Evolutionary conservation across 106 monocot species (phyloP).

Genomic region (Hemerocallis citrina): DNA sequence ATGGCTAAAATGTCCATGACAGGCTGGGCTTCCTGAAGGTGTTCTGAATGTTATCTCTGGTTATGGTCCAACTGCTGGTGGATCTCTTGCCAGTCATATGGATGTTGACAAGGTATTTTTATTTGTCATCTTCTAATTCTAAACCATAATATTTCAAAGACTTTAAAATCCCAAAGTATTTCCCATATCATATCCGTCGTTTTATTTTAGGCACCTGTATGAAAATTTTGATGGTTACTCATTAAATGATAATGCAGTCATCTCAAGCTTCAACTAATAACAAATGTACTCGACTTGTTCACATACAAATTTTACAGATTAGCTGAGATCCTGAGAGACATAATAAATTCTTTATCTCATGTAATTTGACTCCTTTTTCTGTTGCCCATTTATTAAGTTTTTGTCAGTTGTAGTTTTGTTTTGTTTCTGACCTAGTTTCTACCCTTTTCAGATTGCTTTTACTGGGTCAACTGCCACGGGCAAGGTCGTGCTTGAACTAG

Average conservation of each 20-base stretch:
- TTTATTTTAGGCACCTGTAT: too few relatives aligned
- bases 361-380: background rate
- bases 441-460: conserved; percentile 37
- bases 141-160: too few relatives aligned
- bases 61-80: conserved; percentile 57
- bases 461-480: conserved; percentile 60
- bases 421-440: background rate
- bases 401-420: background rate
- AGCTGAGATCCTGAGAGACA: too few relatives aligned
- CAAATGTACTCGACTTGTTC: too few relatives aligned
- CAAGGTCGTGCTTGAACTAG: conserved; percentile 45
- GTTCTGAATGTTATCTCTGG: conserved; percentile 54
- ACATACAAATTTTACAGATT: too few relatives aligned
- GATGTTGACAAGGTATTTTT: conserved; percentile 66
- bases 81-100: conserved; percentile 64
- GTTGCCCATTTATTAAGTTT: background rate
- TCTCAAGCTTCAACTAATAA: too few relatives aligned
- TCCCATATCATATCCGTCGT: too few relatives aligned
- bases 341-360: too few relatives aligned
- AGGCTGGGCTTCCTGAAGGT: conserved; percentile 49
- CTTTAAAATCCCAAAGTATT: too few relatives aligned
- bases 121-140: background rate
- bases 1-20: background rate
- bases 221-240: too few relatives aligned
- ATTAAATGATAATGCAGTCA: too few relatives aligned